Evolutionary conservation across 345 rosid species (phyloP), one percentile per base, ranked within the genome.

Genomic region (Brassica incana): DNA sequence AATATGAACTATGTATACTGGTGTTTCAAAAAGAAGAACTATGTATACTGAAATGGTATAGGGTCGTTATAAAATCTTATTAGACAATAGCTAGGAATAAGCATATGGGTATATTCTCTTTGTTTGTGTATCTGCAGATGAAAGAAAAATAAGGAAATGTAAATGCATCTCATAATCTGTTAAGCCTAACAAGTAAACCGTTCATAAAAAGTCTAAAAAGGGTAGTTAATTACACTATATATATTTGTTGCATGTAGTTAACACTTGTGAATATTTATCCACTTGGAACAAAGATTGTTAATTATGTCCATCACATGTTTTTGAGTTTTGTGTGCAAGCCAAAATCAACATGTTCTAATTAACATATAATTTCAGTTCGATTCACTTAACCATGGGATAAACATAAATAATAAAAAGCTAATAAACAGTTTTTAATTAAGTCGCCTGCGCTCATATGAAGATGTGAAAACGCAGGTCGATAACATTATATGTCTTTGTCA

Each of bases 21-120:
- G 25, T 23, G 25, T 23, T 23, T 23, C 25, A 23, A 23, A 23
- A 23, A 23, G 1, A 23, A 23, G 16, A 16, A 65, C 64, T 18
- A 65, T 35, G 5, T 52, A 15, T 30, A 54, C 60, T 54, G 20
- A 18, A 7, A 12, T 68, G 52, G 6, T 69, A 6, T 27, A 50
- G 30, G 40, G 25, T 71, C 8, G 16, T 54, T 56, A 11, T 71
- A 35, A 35, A 59, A 36, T 59, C 56, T 72, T 36, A 59, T 56
- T 16, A 32, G 74, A 69, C 5, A 69, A 32, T 71, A 59, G 66
- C 66, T 71, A 71, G 8, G 54, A 71, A 12, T 72, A 20, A 59
- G 23, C 35, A 23, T 30, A 36, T 59, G 61, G 58, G 76, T 23
- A 60, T 61, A 73, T 73, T 15, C 43, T 29, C 9, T 69, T 69